Percentiles rank a stretch among this genome's conserved stretches.
Conservation (phyloP, 257 asterid species). For the Catharanthus roseus region DNA sequence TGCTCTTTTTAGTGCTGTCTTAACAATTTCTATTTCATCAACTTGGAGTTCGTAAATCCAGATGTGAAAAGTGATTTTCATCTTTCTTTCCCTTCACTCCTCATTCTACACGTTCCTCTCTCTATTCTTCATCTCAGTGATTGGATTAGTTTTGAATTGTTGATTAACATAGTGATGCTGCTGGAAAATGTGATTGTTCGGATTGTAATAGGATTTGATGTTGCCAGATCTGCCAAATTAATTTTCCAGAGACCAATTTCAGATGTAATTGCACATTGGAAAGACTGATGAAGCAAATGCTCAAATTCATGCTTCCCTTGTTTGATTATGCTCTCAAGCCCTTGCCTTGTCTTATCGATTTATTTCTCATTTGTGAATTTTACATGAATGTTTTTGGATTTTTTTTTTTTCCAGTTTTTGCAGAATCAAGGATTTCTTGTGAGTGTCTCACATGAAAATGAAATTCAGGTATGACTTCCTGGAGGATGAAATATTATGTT, state of each 20-base stretch:
- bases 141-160: not conserved
- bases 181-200: not conserved
- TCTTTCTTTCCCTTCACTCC: not conserved
- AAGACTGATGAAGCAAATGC: not conserved
- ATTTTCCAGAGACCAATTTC: not conserved
- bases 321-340: not conserved
- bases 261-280: not conserved
- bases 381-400: conserved; percentile 16
- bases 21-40: not conserved
- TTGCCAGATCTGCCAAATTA: not conserved
- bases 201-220: not conserved
- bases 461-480: conserved; percentile 61
- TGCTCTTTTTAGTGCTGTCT: not conserved
- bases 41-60: not conserved
- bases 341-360: not conserved
- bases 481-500: conserved; percentile 8
- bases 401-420: conserved; percentile 61
- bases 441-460: conserved; percentile 82
- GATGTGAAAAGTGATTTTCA: not conserved
- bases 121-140: not conserved
- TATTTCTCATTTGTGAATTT: not conserved
- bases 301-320: not conserved
- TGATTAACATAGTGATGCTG: not conserved
- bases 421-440: conserved; percentile 92
- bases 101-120: not conserved